These are phyloP conservation scores for Salix suchowensis DNA, from an alignment of 345 rosid species.

Conservation along the genomic window DNA sequence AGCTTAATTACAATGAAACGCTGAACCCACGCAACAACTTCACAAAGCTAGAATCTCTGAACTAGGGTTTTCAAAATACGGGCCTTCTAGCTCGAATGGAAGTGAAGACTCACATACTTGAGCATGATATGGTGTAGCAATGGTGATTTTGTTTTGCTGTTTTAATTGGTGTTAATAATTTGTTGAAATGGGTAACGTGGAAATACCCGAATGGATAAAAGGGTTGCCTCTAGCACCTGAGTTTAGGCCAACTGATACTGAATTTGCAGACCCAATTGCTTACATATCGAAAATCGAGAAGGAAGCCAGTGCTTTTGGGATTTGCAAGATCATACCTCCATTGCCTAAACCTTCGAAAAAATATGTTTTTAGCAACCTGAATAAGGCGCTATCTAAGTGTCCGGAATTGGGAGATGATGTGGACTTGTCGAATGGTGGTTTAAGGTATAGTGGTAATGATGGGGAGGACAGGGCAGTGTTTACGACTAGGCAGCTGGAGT, in stretches of 20 bases:
- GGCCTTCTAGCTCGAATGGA: neutral
- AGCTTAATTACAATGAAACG: neutral
- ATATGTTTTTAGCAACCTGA: slow-evolving; percentile 74
- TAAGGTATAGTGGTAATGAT: slow-evolving; percentile 23
- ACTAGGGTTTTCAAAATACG: slow-evolving; percentile 41
- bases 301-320: slow-evolving; percentile 89
- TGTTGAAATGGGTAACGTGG: slow-evolving; percentile 69
- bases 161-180: slow-evolving; percentile 9
- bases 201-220: slow-evolving; percentile 86
- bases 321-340: slow-evolving; percentile 95
- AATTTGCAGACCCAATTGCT: slow-evolving; percentile 96
- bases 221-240: slow-evolving; percentile 86
- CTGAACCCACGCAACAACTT: slow-evolving; percentile 7
- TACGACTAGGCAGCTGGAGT: slow-evolving; percentile 94
- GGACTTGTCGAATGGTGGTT: slow-evolving; percentile 30
- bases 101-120: slow-evolving; percentile 12
- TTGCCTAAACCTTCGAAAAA: slow-evolving; percentile 85
- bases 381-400: slow-evolving; percentile 66
- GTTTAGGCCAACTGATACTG: slow-evolving; percentile 92
- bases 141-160: neutral
- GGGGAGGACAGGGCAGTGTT: slow-evolving; percentile 72
- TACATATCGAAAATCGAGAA: slow-evolving; percentile 95
- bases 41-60: slow-evolving; percentile 6
- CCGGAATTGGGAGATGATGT: slow-evolving; percentile 63
- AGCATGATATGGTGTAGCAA: slow-evolving; percentile 1